Conservation (phyloP, 2,329 filamentous ascomycete species). For the Hypoxylon sp. region DNA sequence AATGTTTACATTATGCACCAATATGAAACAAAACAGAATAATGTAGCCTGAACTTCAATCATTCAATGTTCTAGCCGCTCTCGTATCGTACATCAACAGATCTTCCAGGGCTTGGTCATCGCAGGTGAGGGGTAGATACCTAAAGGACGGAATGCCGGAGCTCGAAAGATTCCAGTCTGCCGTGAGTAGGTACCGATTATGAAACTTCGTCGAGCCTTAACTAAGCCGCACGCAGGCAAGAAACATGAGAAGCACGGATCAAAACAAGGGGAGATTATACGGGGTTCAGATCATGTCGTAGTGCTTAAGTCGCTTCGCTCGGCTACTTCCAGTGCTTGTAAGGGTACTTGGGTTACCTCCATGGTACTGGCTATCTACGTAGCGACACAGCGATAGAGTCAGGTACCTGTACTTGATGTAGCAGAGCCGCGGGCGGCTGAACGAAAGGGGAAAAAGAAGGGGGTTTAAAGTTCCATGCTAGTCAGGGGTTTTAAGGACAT, state of each 20-base stretch:
- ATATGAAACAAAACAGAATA: constrained; percentile 26
- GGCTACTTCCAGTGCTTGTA: constrained; percentile 21
- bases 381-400: not conserved
- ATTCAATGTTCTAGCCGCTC: too few relatives aligned
- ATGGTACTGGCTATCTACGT: not conserved
- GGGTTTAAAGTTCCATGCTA: constrained; percentile 38
- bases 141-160: too few relatives aligned
- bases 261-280: constrained; percentile 35
- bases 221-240: constrained; percentile 21
- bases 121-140: too few relatives aligned
- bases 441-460: constrained; percentile 41
- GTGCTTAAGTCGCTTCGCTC: constrained; percentile 13
- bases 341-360: constrained; percentile 4
- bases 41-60: constrained; percentile 5
- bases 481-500: constrained; percentile 27
- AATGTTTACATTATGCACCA: too few relatives aligned
- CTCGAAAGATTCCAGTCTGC: too few relatives aligned
- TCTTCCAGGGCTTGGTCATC: too few relatives aligned
- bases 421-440: constrained; percentile 34
- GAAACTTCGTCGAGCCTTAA: constrained; percentile 5
- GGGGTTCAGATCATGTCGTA: constrained; percentile 32
- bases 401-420: constrained; percentile 20
- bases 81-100: constrained; percentile 13
- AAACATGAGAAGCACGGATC: constrained; percentile 25
- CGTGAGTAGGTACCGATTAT: too few relatives aligned